phyloP scores from a whole-genome alignment of 2,329 filamentous ascomycete genomes.

The Aspergillus sp. region DNA sequence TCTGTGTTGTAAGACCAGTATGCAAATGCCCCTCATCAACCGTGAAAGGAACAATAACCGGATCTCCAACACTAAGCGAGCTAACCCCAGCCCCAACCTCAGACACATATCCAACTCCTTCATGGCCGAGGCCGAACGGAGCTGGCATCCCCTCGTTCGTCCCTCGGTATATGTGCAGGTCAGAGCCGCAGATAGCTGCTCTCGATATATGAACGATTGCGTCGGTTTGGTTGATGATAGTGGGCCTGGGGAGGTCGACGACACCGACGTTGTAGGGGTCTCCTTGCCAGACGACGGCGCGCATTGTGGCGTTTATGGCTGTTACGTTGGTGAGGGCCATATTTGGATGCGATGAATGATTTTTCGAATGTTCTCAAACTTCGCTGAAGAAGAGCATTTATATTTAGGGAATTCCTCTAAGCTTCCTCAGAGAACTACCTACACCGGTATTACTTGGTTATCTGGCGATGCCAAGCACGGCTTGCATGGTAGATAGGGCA shows the following conservation, averaged over 20 bases:
- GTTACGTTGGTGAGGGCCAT: neutral
- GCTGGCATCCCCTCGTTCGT: slow-evolving; percentile 8
- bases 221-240: slow-evolving; percentile 20
- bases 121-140: slow-evolving; percentile 16
- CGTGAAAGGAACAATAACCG: slow-evolving; percentile 15
- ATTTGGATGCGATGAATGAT: no score
- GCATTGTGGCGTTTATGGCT: slow-evolving; percentile 18
- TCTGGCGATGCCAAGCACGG: neutral
- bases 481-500: neutral
- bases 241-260: slow-evolving; percentile 15
- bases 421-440: no score
- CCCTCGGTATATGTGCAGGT: slow-evolving; percentile 32
- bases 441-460: no score
- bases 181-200: slow-evolving; percentile 31
- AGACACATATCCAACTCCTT: slow-evolving; percentile 14
- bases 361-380: no score
- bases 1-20: neutral
- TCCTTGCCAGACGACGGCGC: slow-evolving; percentile 22
- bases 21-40: slow-evolving; percentile 7
- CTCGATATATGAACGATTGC: slow-evolving; percentile 31
- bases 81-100: slow-evolving; percentile 11
- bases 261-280: slow-evolving; percentile 20
- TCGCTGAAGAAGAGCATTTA: neutral
- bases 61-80: slow-evolving; percentile 12
- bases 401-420: neutral